These are phyloP conservation scores for Withania somnifera DNA, from an alignment of 305 asterid genomes.

Conservation along the genomic window DNA sequence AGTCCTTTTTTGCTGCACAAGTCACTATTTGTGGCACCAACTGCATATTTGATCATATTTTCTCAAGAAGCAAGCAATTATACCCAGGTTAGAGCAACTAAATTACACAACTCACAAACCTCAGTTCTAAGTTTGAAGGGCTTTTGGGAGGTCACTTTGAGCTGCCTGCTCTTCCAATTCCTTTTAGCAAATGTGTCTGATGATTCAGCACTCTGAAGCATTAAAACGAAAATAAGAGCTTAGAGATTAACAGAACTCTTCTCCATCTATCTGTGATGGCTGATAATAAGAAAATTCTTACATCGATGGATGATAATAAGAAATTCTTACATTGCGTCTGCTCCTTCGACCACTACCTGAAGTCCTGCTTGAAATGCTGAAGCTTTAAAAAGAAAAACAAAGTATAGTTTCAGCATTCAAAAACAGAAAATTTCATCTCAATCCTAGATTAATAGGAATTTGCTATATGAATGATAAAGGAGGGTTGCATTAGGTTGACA, in stretches of 20 bases:
- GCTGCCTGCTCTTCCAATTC: constrained; percentile 37
- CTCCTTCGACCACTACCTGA: constrained; percentile 40
- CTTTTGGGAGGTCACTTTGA: constrained; percentile 18
- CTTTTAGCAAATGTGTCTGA: constrained; percentile 34
- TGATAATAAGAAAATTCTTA: constrained; percentile 22
- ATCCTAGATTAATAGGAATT: neutral
- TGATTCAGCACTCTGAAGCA: constrained; percentile 60
- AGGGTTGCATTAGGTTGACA: neutral
- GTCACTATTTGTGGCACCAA: neutral
- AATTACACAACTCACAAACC: constrained; percentile 12
- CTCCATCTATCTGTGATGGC: neutral
- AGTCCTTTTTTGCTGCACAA: neutral
- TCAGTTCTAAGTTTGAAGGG: constrained; percentile 36
- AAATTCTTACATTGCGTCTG: constrained; percentile 51
- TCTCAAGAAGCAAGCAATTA: neutral
- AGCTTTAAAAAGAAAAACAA: constrained; percentile 13
- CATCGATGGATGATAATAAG: constrained; percentile 19
- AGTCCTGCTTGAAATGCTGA: constrained; percentile 38
- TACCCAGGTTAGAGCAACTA: neutral
- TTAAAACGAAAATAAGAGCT: constrained; percentile 9
- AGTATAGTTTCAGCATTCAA: neutral
- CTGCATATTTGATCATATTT: neutral
- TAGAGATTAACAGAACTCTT: neutral
- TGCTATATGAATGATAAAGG: neutral
- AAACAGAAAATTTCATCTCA: neutral